A percentile compares a stretch with the other conserved stretches of the same genome.
These are phyloP conservation scores for Pythium sp. DNA, from an alignment of 352 stramenopile genomes.

Conservation along the genomic window DNA sequence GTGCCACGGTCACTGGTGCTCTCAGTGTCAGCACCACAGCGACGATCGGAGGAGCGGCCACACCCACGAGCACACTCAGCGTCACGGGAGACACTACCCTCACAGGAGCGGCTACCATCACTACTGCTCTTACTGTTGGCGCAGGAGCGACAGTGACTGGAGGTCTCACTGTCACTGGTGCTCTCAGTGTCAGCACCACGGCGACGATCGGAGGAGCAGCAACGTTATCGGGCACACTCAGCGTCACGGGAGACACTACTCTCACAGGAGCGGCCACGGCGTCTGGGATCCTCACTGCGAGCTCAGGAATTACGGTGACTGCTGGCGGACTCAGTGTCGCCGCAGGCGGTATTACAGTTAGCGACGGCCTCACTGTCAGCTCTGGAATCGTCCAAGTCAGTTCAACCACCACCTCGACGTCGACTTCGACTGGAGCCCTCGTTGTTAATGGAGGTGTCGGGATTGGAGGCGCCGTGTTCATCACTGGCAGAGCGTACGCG, in stretches of 20 bases:
- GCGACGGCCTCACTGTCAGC: slow-evolving; percentile 21
- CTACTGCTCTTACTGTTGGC: not conserved
- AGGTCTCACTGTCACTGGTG: not conserved
- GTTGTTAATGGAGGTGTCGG: slow-evolving; percentile 39
- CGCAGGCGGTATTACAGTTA: slow-evolving; percentile 18
- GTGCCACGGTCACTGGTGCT: too few relatives aligned
- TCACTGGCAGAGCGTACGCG: slow-evolving; percentile 25
- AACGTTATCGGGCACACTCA: not conserved
- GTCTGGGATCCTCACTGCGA: not conserved
- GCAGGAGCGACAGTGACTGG: not conserved
- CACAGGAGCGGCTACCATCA: too few relatives aligned
- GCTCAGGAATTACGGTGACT: slow-evolving; percentile 12
- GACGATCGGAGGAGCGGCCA: too few relatives aligned
- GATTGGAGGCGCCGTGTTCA: slow-evolving; percentile 24
- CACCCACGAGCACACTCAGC: too few relatives aligned
- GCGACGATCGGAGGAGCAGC: not conserved
- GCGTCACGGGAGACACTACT: not conserved
- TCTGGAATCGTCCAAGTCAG: slow-evolving; percentile 21
- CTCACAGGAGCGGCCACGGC: not conserved
- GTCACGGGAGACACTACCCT: too few relatives aligned
- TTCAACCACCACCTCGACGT: slow-evolving; percentile 20
- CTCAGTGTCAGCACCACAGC: too few relatives aligned
- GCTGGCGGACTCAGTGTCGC: slow-evolving; percentile 13
- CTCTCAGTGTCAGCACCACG: not conserved
- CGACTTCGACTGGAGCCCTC: slow-evolving; percentile 27